Base-by-base conservation (phyloP, 352 stramenopile species). In the Globisporangium carolinianum region DNA sequence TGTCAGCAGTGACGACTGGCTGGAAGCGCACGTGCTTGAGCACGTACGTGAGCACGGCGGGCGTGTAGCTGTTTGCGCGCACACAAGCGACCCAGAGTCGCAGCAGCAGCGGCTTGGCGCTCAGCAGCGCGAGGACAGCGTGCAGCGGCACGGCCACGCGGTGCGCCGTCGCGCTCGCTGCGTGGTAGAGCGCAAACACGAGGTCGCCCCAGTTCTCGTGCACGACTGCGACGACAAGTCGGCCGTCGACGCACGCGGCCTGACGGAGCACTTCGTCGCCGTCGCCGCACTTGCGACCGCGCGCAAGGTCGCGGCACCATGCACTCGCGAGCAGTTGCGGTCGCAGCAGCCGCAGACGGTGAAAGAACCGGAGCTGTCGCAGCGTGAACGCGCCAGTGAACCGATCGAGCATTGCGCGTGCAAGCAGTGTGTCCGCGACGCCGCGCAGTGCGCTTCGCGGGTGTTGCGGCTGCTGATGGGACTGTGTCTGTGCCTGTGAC, bases 151-250 rank as follows among this genome's bases (percentile, higher is more conserved):
- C 43, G 12, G 39, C 9, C 7, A 86, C 51, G 17, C 66, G 65
- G 32, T 68, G 76, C n/a, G 61, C 71, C 11, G 63, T 61, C 4
- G 72, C 63, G 9, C 54, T 68, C 7, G 57, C 62, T 0, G 80
- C 51, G n/a, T 80, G 72, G 57, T 91, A 90, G 17, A 86, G 69
- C 0, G 60, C 62, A 17, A 89, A 67, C 0, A 67, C 68, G 7
- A 93, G 55, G 56, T 93, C 81, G 36, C 83, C 83, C 79, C 81
- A 93, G 53, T 93, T 93, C 62, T 93, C 83, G 51, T 76, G 84
- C 2, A 91, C 70, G 5, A 80, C 65, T 1, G 80, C 72, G 37
- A 81, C 59, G 46, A 79, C 86, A 15, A 88, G 53, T 43, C 60
- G 67, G 0, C 79, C 72, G 50, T 83, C 58, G 4, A 93, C 67